Evolutionary conservation across 2,329 filamentous ascomycete genomes (phyloP).

Genomic region (Cyanodermella asteris): DNA sequence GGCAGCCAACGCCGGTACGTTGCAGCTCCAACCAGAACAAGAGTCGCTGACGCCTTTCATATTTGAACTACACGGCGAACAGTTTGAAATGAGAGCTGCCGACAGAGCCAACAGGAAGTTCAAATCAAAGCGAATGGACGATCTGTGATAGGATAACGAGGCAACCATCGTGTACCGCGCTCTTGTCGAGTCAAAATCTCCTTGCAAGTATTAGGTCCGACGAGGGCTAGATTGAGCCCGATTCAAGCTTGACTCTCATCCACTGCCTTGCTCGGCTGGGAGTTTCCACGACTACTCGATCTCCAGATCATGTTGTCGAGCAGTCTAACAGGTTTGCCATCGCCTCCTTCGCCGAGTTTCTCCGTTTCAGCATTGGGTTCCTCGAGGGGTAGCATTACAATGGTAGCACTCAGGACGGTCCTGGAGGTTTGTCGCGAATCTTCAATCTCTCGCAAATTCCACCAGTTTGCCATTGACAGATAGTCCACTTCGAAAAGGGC

Average conservation of each 20-base stretch:
- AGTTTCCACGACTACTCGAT: too few species aligned
- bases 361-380: constrained; percentile 46
- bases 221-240: too few species aligned
- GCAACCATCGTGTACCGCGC: too few species aligned
- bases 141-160: constrained; percentile 35
- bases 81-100: constrained; percentile 61
- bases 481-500: constrained; percentile 74
- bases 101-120: constrained; percentile 85
- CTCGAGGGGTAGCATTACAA: constrained; percentile 74
- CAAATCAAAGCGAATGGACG: constrained; percentile 58
- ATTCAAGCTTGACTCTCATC: too few species aligned
- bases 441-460: constrained; percentile 59
- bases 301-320: constrained; percentile 98
- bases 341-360: constrained; percentile 46
- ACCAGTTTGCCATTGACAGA: constrained; percentile 69
- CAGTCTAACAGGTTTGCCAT: constrained; percentile 56
- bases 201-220: too few species aligned
- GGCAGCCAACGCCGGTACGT: constrained; percentile 7
- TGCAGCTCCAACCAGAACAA: constrained; percentile 3
- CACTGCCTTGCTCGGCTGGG: too few species aligned
- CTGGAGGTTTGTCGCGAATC: constrained; percentile 47
- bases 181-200: too few species aligned
- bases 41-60: constrained; percentile 28
- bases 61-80: constrained; percentile 73
- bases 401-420: constrained; percentile 68